Evolutionary conservation across 768 basidiomycete genomes (phyloP), one percentile per base, ranked within the genome.

Genomic region (Pleurotus cornucopiae): DNA sequence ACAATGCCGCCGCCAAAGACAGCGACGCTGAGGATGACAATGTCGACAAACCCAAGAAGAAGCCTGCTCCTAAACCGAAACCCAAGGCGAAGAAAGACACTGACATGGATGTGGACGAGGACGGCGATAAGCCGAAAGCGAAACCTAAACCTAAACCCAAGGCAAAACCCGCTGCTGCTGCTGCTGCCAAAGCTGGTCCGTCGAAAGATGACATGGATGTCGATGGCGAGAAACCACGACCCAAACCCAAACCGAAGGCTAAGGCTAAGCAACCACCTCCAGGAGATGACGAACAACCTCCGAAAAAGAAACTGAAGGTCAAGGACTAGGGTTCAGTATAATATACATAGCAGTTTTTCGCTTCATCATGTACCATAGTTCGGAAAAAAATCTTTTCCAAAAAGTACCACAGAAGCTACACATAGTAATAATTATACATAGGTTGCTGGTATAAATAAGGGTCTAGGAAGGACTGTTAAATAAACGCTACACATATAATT

Each of bases 251-350:
- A 57, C 69, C 74, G 0, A 79, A 73, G 56, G 69, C 73, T 0
- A 78, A 73, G 48, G 66, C 69, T 0, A 75, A 73, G 61, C 69
- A 69, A 30, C 68, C 70, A 20, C 68, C 64, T 9, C 73, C 74
- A 54, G 64, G 68, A 21, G 71, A 68, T 6, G 74, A 76, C 23
- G 75, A 70, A 2, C 83, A 81, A 54, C 89, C 86, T 11, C 83
- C 79, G 2, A 89, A 86, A 73, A 92, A 92, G 74, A 92, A 92
- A 69, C 68, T 71, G 56, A 91, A 89, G 74, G 86, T 77, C 34
- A 63, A 76, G 4, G 66, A 69, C 18, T 82, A 74, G 62, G 26
- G 26, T 43, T 44, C 34, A 23, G 7, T 4, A 34, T 34, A 7
- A 34, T 34, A 2, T 34, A 11, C 30, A 34, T 34, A 34, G 9